phyloP scores from a whole-genome alignment of 2,329 filamentous ascomycete genomes.

The Celoporthe dispersa region DNA sequence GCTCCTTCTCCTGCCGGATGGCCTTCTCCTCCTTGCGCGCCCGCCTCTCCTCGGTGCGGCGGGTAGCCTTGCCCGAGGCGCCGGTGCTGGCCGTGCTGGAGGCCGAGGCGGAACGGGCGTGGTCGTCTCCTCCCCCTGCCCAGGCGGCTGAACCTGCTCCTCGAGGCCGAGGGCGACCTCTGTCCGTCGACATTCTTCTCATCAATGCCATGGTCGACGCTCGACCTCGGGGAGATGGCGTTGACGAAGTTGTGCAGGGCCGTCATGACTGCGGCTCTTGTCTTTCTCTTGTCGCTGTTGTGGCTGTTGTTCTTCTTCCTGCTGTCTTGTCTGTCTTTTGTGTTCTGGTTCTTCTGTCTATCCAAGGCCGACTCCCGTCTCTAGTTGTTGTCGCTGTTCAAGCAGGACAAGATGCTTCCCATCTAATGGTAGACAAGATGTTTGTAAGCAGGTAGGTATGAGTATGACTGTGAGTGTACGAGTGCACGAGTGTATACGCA shows the following conservation, averaged over 20 bases:
- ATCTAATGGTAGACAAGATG: background rate
- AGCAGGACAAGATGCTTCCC: background rate
- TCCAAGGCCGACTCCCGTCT: background rate
- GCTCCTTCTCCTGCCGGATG: constrained; percentile 22
- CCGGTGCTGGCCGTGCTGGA: constrained; percentile 16
- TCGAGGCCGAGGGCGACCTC: constrained; percentile 9
- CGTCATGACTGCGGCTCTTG: constrained; percentile 20
- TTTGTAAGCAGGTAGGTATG: background rate
- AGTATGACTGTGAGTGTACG: background rate
- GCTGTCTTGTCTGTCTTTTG: background rate
- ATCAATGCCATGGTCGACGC: constrained; percentile 18
- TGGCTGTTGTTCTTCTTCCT: background rate
- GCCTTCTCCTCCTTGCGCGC: constrained; percentile 39
- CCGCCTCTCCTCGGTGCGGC: constrained; percentile 37
- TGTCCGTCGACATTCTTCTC: constrained; percentile 12
- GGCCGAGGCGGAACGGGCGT: constrained; percentile 15
- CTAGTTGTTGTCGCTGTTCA: background rate
- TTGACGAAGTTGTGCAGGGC: constrained; percentile 28
- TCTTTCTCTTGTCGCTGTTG: constrained; percentile 3
- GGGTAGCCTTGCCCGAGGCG: constrained; percentile 22
- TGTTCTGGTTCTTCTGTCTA: background rate
- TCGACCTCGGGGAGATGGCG: constrained; percentile 29
- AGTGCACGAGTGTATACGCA: background rate
- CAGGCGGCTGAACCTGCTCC: constrained; percentile 16
- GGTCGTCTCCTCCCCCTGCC: background rate